Evolutionary conservation across 106 monocot species (phyloP), one percentile per base, ranked within the genome.

Genomic region (Xerophyta viscosa): DNA sequence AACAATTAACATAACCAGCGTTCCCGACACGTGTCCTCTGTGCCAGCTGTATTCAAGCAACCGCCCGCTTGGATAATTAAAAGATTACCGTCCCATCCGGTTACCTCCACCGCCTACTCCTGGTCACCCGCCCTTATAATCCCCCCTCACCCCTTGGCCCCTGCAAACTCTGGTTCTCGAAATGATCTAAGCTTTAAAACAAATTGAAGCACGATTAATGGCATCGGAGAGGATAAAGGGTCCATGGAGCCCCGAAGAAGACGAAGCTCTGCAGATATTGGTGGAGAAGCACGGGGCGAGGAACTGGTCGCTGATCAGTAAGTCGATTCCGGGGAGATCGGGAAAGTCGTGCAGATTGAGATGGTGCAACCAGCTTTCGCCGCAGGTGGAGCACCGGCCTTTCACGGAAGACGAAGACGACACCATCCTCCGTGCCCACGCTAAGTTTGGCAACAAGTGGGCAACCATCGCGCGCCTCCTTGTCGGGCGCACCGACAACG

Each of bases 161-260:
- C n/a, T n/a, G n/a, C n/a, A n/a, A n/a, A n/a, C n/a, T n/a, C n/a
- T n/a, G n/a, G n/a, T n/a, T n/a, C n/a, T n/a, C n/a, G n/a, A n/a
- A n/a, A n/a, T n/a, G n/a, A n/a, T n/a, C n/a, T n/a, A n/a, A n/a
- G n/a, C n/a, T n/a, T n/a, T n/a, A n/a, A n/a, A n/a, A n/a, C n/a
- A n/a, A n/a, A n/a, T n/a, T n/a, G n/a, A n/a, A n/a, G n/a, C n/a
- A n/a, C n/a, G n/a, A n/a, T n/a, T n/a, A n/a, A 81, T 63, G 44
- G 73, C 72, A 3, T 27, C 50, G 36, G 78, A 78, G 24, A 63
- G 76, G 56, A 85, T 85, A 59, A 85, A 84, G 64, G 84, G 84
- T 24, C 84, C 84, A 3, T 85, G 84, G 84, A 79, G 79, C 45
- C 84, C 84, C 1, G 79, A 85, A 53, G 84, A 85, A 48, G 84